These are phyloP conservation scores for Chrysoporthe puriensis DNA, from an alignment of 2,329 filamentous ascomycete genomes.

Conservation along the genomic window DNA sequence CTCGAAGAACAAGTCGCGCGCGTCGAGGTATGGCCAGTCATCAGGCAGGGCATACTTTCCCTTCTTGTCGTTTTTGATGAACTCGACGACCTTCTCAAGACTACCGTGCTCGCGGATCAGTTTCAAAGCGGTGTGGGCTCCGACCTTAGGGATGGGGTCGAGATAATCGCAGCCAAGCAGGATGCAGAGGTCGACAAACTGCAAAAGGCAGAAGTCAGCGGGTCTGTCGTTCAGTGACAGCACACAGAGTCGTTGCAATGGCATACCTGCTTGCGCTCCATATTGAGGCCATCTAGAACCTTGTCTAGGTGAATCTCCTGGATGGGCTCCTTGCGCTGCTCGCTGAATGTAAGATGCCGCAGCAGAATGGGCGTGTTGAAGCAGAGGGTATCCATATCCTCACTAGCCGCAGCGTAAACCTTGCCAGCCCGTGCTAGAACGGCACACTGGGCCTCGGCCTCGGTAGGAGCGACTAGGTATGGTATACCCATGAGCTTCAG, in stretches of 20 bases:
- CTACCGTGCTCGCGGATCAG: conserved; percentile 90
- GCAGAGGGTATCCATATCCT: conserved; percentile 98
- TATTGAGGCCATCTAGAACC: conserved; percentile 82
- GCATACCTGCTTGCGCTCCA: conserved; percentile 81
- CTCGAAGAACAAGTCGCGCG: conserved; percentile 86
- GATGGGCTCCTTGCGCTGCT: conserved; percentile 96
- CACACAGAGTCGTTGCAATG: background rate
- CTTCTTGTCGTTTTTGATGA: conserved; percentile 75
- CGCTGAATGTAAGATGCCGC: conserved; percentile 92
- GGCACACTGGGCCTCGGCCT: conserved; percentile 96
- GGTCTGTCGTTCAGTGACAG: background rate
- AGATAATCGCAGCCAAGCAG: conserved; percentile 97
- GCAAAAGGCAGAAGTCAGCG: conserved; percentile 23
- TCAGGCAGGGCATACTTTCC: conserved; percentile 85
- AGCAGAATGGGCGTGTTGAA: conserved; percentile 91
- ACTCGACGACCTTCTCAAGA: conserved; percentile 84
- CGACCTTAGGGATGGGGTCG: conserved; percentile 93
- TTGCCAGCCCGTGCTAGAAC: conserved; percentile 87
- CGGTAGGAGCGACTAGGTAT: conserved; percentile 92
- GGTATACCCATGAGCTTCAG: conserved; percentile 96
- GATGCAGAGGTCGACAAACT: conserved; percentile 98
- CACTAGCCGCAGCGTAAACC: conserved; percentile 93
- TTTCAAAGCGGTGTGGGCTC: conserved; percentile 88
- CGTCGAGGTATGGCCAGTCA: conserved; percentile 96
- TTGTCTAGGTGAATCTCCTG: conserved; percentile 90